Conservation (phyloP, 2,329 filamentous ascomycete species). For the Colletotrichum higginsianum region DNA sequence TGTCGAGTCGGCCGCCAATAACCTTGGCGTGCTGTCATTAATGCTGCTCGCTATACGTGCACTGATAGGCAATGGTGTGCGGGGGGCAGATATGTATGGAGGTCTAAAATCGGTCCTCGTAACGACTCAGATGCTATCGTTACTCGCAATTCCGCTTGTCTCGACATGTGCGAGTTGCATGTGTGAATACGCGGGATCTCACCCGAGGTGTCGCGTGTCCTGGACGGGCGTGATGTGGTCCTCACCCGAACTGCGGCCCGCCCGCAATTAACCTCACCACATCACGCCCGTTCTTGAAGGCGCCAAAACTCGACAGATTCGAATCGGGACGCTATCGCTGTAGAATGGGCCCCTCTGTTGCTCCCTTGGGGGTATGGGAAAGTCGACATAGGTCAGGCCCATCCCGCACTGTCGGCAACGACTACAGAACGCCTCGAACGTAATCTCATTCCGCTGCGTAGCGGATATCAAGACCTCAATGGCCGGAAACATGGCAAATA, state of each 20-base stretch:
- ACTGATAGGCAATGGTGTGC: no score
- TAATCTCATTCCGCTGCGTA: constrained; percentile 79
- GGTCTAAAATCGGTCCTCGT: background rate
- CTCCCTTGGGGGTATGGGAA: constrained; percentile 54
- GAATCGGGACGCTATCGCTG: constrained; percentile 70
- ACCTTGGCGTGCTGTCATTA: background rate
- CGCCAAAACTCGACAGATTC: constrained; percentile 59
- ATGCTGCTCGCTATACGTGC: background rate
- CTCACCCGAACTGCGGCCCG: background rate
- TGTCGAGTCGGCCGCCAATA: background rate
- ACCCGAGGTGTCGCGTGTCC: background rate
- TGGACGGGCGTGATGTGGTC: background rate
- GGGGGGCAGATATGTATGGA: background rate
- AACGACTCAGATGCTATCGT: background rate
- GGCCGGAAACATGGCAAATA: constrained; percentile 70
- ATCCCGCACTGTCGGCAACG: constrained; percentile 68
- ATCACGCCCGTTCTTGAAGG: constrained; percentile 19
- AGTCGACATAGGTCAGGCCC: constrained; percentile 59
- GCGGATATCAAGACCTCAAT: constrained; percentile 77
- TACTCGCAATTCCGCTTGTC: background rate
- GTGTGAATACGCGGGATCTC: constrained; percentile 1
- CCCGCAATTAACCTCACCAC: constrained; percentile 23
- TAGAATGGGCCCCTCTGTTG: constrained; percentile 77
- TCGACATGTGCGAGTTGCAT: constrained; percentile 2
- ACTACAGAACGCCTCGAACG: constrained; percentile 75